Conservation (phyloP, 2,329 filamentous ascomycete genomes). For the Sordariomycetes sp. region DNA sequence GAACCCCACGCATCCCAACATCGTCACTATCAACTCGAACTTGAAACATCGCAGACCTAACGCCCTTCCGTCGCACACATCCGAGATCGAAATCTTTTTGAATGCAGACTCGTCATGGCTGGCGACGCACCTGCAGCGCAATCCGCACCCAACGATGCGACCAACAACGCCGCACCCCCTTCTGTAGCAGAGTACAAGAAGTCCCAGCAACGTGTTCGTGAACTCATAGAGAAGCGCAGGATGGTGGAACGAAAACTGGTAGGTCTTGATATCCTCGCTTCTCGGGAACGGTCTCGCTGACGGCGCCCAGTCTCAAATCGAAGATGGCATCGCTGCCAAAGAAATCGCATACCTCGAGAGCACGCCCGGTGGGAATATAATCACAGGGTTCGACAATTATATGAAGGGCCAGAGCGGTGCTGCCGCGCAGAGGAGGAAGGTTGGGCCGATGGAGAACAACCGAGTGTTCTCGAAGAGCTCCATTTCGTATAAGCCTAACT, state of each 20-base stretch:
- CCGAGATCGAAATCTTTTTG: no score
- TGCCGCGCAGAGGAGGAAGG: conserved; percentile 54
- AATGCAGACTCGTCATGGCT: conserved; percentile 15
- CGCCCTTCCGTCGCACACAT: no score
- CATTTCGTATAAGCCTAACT: conserved; percentile 47
- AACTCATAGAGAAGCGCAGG: conserved; percentile 34
- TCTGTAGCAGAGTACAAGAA: conserved; percentile 38
- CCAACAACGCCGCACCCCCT: conserved; percentile 7
- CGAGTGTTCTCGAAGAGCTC: conserved; percentile 63
- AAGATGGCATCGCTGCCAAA: conserved; percentile 76
- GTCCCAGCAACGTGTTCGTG: conserved; percentile 36
- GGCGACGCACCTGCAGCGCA: no score
- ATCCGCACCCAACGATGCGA: not conserved
- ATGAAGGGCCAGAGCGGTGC: conserved; percentile 75
- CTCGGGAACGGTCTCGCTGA: not conserved
- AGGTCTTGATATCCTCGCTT: conserved; percentile 6
- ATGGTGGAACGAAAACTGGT: conserved; percentile 27
- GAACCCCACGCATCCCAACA: not conserved
- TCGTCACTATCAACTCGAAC: no score
- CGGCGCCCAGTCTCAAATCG: conserved; percentile 30
- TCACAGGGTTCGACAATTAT: conserved; percentile 96
- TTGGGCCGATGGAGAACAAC: conserved; percentile 58
- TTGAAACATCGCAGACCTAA: no score
- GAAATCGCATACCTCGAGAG: conserved; percentile 88
- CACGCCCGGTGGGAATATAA: conserved; percentile 85